Base-by-base conservation (phyloP, 1,284 basidiomycete genomes). In the Dichomitus squalens region DNA sequence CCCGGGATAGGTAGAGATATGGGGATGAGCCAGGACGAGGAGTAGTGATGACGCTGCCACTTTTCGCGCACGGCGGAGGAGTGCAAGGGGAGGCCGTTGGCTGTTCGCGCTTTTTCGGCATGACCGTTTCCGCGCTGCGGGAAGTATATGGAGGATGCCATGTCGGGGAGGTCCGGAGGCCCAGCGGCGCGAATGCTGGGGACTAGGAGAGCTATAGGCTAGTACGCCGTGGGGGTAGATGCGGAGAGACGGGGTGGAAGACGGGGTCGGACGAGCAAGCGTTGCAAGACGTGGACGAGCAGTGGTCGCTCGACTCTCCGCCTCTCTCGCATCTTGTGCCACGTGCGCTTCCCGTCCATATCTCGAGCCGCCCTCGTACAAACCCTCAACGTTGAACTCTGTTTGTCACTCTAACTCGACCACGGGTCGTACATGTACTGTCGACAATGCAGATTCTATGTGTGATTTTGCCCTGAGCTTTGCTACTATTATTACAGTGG, bases 11-110 rank as follows among this genome's bases (percentile, higher is more conserved):
- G 79, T 20, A 90, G 62, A 38, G 80, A 80, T 40, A 88, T 66
- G n/a, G 79, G 76, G 40, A 86, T 73, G 46, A 84, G 79, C 86
- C 87, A 88, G 16, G 81, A 76, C 36, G 73, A 68, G 47, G 78
- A 72, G 25, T 75, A 76, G 43, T 76, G 70, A 49, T 81, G 79
- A 67, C 75, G 76, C 57, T 80, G 77, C 70, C 83, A 79, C 73
- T 91, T 91, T 73, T 92, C 88, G 62, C 85, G 80, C 27, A 88
- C 78, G 8, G 85, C 83, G 54, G 84, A 81, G 38, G 85, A 83
- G 62, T 81, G 83, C 34, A 77, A 73, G 29, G 87, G 87, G 49
- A 90, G 81, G 49, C 77, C 75, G 58, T 77, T 80, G 53, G 77
- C 72, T 54, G 73, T 54, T 61, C 77, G 78, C 43, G 74, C 49